phyloP scores from a whole-genome alignment of 176 grass and related monocot species.

The Phragmites australis region DNA sequence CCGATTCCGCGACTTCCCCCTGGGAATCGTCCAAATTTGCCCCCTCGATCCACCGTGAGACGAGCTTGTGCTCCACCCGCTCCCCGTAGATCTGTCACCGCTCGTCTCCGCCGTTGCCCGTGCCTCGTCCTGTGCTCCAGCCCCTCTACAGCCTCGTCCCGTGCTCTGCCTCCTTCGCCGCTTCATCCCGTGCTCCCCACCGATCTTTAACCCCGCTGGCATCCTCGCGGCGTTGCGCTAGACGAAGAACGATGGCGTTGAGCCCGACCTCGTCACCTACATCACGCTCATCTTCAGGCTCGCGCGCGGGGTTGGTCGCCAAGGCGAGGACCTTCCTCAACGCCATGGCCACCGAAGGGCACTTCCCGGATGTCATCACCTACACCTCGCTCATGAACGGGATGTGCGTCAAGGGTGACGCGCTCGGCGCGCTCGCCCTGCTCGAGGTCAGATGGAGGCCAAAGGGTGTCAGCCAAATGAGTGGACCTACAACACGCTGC shows the following conservation, averaged over 20 bases:
- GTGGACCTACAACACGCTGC: constrained; percentile 75
- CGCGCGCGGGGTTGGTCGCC: constrained; percentile 62
- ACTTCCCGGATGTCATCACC: constrained; percentile 72
- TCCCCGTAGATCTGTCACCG: too few species aligned
- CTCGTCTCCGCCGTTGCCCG: too few species aligned
- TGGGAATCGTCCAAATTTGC: too few species aligned
- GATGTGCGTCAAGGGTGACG: constrained; percentile 84
- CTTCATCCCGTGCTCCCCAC: too few species aligned
- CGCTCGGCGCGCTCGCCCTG: constrained; percentile 43
- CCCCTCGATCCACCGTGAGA: too few species aligned
- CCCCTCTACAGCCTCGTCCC: too few species aligned
- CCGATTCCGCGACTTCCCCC: too few species aligned
- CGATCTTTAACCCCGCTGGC: too few species aligned
- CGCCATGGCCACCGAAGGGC: constrained; percentile 55
- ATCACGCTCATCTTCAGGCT: constrained; percentile 83
- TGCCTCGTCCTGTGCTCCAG: too few species aligned
- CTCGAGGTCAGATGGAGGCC: constrained; percentile 70
- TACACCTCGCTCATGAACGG: constrained; percentile 89
- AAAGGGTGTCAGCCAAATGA: constrained; percentile 72
- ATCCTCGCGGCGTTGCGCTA: constrained; percentile 63
- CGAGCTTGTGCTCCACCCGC: too few species aligned
- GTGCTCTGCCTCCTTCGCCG: too few species aligned
- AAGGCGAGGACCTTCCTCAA: constrained; percentile 66
- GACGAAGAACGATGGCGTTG: constrained; percentile 71
- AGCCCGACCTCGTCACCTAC: constrained; percentile 88